Evolutionary conservation across 768 basidiomycete genomes (phyloP).

Genomic region (Kwoniella heveanensis): DNA sequence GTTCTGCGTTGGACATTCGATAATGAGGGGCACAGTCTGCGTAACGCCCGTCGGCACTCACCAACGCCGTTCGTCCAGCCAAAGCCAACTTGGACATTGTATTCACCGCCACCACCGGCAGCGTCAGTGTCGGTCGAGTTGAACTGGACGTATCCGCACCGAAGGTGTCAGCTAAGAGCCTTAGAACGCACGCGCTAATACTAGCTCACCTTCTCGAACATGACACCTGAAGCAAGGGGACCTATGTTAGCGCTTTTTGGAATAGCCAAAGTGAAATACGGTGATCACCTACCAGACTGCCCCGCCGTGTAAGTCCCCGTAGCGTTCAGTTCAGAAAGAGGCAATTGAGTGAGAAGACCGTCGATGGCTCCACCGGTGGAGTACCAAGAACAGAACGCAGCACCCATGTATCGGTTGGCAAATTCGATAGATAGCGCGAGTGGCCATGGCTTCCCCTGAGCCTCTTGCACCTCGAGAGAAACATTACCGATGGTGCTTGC

Average conservation of each 20-base stretch:
- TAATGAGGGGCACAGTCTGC: too few relatives aligned
- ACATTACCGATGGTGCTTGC: conserved; percentile 56
- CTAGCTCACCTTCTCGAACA: conserved; percentile 66
- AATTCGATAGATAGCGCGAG: conserved; percentile 68
- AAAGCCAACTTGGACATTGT: conserved; percentile 71
- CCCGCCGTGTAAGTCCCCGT: conserved; percentile 45
- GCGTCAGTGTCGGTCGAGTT: conserved; percentile 68
- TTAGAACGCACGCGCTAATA: background rate
- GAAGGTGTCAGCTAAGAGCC: background rate
- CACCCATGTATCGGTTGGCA: conserved; percentile 80
- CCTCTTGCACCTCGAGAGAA: conserved; percentile 62
- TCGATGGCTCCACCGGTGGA: conserved; percentile 82
- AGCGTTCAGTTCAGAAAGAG: conserved; percentile 55
- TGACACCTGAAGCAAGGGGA: conserved; percentile 32
- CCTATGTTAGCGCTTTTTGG: conserved; percentile 2
- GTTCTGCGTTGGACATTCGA: background rate
- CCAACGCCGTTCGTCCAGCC: conserved; percentile 56
- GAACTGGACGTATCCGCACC: conserved; percentile 60
- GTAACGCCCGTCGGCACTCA: too few relatives aligned
- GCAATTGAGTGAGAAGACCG: conserved; percentile 68
- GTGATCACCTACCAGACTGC: conserved; percentile 15
- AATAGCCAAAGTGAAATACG: background rate
- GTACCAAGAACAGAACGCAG: conserved; percentile 86
- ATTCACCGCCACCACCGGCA: conserved; percentile 59
- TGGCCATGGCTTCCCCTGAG: conserved; percentile 60